Percentiles rank a stretch among this genome's conserved stretches.
These are phyloP conservation scores for Triticum aestivum DNA, from an alignment of 176 grass and related monocot species.

Conservation along the genomic window DNA sequence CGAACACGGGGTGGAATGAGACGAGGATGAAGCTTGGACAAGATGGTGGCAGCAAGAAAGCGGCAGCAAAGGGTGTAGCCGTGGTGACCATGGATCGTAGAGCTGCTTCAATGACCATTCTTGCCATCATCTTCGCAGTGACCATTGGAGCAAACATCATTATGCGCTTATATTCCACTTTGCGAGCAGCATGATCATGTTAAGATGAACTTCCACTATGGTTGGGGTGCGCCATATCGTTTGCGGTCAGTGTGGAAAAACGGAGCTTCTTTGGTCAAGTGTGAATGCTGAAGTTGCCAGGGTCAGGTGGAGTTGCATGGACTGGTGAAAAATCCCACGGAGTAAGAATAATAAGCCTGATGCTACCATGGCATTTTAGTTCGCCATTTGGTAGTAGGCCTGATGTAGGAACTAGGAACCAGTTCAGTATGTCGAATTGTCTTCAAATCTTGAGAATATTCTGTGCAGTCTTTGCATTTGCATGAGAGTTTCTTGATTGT, in stretches of 20 bases:
- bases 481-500: neutral
- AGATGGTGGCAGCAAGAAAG: conserved; percentile 5
- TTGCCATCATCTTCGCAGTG: conserved; percentile 38
- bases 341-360: neutral
- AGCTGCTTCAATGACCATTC: conserved; percentile 6
- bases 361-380: neutral
- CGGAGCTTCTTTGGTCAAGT: neutral
- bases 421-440: neutral
- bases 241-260: neutral
- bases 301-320: neutral
- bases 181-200: conserved; percentile 21
- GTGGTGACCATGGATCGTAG: conserved; percentile 12
- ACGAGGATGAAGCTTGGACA: conserved; percentile 37
- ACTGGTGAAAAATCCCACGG: neutral
- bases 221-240: neutral
- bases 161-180: conserved; percentile 6
- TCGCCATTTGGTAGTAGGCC: neutral
- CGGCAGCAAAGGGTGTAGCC: neutral
- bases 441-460: neutral
- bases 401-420: neutral
- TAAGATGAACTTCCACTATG: neutral
- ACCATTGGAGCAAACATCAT: conserved; percentile 18
- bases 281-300: neutral
- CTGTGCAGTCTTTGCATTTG: neutral
- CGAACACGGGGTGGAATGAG: neutral